Base-by-base conservation (phyloP, 805 yeast species). In the Metschnikowia koreensis region DNA sequence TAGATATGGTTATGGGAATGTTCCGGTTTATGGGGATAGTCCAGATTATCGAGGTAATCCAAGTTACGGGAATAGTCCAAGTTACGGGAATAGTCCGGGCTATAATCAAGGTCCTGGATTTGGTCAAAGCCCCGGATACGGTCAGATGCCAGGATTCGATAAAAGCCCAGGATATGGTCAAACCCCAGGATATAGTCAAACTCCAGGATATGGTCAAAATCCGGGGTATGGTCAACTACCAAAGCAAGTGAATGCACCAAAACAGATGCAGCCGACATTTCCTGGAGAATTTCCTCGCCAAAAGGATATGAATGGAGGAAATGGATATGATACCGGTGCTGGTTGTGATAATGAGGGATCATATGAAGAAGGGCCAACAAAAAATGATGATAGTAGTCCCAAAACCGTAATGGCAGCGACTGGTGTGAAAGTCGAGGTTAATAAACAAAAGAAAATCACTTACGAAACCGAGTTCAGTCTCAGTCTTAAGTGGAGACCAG, bases 401-500 rank as follows among this genome's bases (percentile, higher is more conserved):
- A 49, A 22, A 16, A 49, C 47, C 17, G 6, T 49, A 8, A 7
- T 49, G 29, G 22, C 40, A 9, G n/a, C 38, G 17, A 44, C 17
- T 10, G 52, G 52, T 2, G 41, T 49, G 26, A 49, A 40, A 17
- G 38, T 49, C 12, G 52, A 49, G 8, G 45, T 49, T 38, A 34
- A 36, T 44, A 49, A 44, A n/a, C 38, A 45, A 16, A 44, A 41
- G 38, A 38, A 38, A 8, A 27, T 44, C 37, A 26, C 48, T 9
- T 43, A 41, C 29, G 49, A 50, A 10, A 53, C 53, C 10, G 56
- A 51, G 33, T 53, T 53, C 47, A 53, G 45, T n/a, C 46, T 53
- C 29, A 51, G 56, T 39, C 56, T 53, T 40, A 45, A 47, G 27
- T 53, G 56, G 56, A 38, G 56, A 27, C 56, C 56, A 3, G 38